These are phyloP conservation scores for Zanthoxylum bungeanum DNA, from an alignment of 345 rosid genomes.

Conservation along the genomic window DNA sequence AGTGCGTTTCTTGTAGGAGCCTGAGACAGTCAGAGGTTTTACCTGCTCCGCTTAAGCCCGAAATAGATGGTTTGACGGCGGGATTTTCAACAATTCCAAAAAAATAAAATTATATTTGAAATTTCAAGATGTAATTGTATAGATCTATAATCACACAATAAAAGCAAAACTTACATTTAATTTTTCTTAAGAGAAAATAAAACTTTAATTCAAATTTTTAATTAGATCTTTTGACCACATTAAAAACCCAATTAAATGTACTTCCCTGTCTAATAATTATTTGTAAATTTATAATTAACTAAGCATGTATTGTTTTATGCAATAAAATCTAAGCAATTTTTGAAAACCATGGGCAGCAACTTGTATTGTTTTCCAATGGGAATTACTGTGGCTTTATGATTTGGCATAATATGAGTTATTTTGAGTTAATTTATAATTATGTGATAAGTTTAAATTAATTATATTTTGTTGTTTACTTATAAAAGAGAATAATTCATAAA, in stretches of 20 bases:
- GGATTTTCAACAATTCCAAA: too few relatives aligned
- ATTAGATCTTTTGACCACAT: background rate
- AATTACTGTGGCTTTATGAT: background rate
- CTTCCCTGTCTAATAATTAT: background rate
- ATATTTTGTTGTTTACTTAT: background rate
- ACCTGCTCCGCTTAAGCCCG: too few relatives aligned
- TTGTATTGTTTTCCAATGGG: background rate
- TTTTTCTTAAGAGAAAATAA: too few relatives aligned
- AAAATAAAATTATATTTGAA: background rate
- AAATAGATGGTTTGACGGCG: too few relatives aligned
- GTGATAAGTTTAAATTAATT: background rate
- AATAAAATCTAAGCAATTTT: background rate
- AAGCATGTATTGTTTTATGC: background rate
- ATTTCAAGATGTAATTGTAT: background rate
- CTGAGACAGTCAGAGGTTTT: too few relatives aligned
- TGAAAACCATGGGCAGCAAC: constrained; percentile 14
- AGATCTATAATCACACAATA: too few relatives aligned
- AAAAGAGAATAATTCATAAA: background rate
- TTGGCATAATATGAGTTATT: background rate
- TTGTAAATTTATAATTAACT: background rate
- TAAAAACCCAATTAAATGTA: background rate
- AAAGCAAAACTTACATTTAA: too few relatives aligned
- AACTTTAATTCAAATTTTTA: too few relatives aligned
- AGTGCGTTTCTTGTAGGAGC: too few relatives aligned
- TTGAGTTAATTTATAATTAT: background rate